phyloP scores from a whole-genome alignment of 176 grass and related monocot genomes.

The Eragrostis curvula region DNA sequence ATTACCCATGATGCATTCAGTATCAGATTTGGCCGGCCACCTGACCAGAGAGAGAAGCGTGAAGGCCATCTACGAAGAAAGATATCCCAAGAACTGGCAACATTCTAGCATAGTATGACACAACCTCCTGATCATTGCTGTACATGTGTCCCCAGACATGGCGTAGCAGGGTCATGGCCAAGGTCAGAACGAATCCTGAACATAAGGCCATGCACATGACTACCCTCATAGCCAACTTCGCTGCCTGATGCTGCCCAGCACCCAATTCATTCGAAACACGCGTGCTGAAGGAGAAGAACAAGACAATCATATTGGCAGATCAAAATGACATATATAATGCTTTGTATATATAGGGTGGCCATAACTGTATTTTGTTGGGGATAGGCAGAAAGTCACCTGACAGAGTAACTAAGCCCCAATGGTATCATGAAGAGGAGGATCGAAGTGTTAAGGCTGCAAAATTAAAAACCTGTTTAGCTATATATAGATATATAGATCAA shows the following conservation, averaged over 20 bases:
- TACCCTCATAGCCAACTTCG: neutral
- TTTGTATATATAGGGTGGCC: too few relatives aligned
- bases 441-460: slow-evolving; percentile 37
- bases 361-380: neutral
- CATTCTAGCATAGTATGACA: slow-evolving; percentile 10
- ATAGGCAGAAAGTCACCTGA: neutral
- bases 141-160: slow-evolving; percentile 28
- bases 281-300: neutral
- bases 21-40: too few relatives aligned
- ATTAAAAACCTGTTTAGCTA: neutral
- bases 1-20: too few relatives aligned
- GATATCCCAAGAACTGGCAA: slow-evolving; percentile 12
- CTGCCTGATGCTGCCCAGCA: neutral
- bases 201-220: slow-evolving; percentile 10
- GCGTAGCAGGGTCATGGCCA: neutral
- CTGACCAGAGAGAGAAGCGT: slow-evolving; percentile 9
- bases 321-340: neutral
- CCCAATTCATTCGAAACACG: slow-evolving; percentile 3
- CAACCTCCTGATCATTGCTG: slow-evolving; percentile 24
- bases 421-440: slow-evolving; percentile 42
- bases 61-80: slow-evolving; percentile 11
- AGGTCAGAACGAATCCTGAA: neutral
- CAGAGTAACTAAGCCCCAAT: slow-evolving; percentile 17
- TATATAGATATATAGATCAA: too few relatives aligned
- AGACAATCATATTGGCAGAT: neutral